These are phyloP conservation scores for Arabis alpina DNA, from an alignment of 345 rosid genomes.

Conservation along the genomic window DNA sequence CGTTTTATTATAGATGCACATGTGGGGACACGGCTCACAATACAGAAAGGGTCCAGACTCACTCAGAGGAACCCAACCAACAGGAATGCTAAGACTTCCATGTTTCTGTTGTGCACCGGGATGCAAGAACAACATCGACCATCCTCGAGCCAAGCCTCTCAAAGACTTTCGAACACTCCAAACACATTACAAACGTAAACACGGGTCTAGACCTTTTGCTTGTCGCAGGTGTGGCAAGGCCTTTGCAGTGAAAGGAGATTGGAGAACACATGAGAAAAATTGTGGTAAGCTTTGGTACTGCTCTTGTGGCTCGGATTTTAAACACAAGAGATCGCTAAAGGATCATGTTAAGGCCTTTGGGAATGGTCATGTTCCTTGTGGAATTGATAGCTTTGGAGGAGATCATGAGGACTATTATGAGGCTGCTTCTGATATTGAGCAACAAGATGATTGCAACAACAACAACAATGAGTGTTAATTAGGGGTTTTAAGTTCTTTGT, in stretches of 20 bases:
- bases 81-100: conserved; percentile 93
- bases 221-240: conserved; percentile 91
- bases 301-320: conserved; percentile 92
- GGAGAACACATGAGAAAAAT: conserved; percentile 99
- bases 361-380: conserved; percentile 73
- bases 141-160: conserved; percentile 84
- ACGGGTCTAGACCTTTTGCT: conserved; percentile 88
- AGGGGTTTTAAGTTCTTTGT: conserved; percentile 9
- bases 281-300: conserved; percentile 98
- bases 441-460: conserved; percentile 43
- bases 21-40: conserved; percentile 99
- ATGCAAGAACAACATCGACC: conserved; percentile 93
- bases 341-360: conserved; percentile 91
- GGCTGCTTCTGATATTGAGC: conserved; percentile 72
- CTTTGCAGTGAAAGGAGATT: conserved; percentile 93
- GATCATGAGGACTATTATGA: conserved; percentile 62
- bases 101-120: conserved; percentile 96
- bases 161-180: conserved; percentile 95
- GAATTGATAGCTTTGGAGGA: conserved; percentile 49
- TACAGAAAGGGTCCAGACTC: conserved; percentile 95
- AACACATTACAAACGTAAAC: conserved; percentile 96
- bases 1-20: conserved; percentile 72
- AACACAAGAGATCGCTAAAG: conserved; percentile 92
- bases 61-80: conserved; percentile 88
- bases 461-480: conserved; percentile 26